Percentiles rank a stretch among this genome's conserved stretches.
Conservation (phyloP, 176 grass and related monocot species). For the Miscanthus lutarioriparius region DNA sequence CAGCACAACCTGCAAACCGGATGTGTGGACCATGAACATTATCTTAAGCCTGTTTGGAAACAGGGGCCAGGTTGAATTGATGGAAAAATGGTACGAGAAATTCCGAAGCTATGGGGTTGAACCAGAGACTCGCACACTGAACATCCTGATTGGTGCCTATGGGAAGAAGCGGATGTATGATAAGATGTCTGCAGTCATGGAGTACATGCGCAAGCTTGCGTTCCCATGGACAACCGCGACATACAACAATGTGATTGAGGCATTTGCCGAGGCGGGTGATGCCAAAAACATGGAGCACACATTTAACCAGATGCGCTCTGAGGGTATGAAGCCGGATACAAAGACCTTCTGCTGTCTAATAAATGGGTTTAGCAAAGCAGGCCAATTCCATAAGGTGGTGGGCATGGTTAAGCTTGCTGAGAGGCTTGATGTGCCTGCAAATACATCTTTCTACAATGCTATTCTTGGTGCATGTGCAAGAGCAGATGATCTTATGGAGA, state of each 20-base stretch:
- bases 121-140: constrained; percentile 87
- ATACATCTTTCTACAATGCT: constrained; percentile 70
- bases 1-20: constrained; percentile 61
- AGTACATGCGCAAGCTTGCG: constrained; percentile 87
- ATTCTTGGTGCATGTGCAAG: constrained; percentile 70
- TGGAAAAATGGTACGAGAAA: constrained; percentile 98
- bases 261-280: constrained; percentile 73
- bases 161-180: constrained; percentile 87
- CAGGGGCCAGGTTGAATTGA: constrained; percentile 56
- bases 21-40: constrained; percentile 97
- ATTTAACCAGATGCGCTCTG: constrained; percentile 90
- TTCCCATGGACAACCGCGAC: constrained; percentile 94
- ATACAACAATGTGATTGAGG: constrained; percentile 91
- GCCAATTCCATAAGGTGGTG: constrained; percentile 91
- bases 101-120: constrained; percentile 81
- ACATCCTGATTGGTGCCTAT: constrained; percentile 89
- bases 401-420: constrained; percentile 83
- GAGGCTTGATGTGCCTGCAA: constrained; percentile 56
- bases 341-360: constrained; percentile 94
- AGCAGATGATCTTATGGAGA: constrained; percentile 86
- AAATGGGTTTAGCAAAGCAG: constrained; percentile 78
- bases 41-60: constrained; percentile 92
- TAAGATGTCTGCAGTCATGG: constrained; percentile 95
- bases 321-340: constrained; percentile 80
- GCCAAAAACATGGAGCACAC: constrained; percentile 88